phyloP scores from a whole-genome alignment of 2,329 filamentous ascomycete genomes.

The Penicillium frequentans region DNA sequence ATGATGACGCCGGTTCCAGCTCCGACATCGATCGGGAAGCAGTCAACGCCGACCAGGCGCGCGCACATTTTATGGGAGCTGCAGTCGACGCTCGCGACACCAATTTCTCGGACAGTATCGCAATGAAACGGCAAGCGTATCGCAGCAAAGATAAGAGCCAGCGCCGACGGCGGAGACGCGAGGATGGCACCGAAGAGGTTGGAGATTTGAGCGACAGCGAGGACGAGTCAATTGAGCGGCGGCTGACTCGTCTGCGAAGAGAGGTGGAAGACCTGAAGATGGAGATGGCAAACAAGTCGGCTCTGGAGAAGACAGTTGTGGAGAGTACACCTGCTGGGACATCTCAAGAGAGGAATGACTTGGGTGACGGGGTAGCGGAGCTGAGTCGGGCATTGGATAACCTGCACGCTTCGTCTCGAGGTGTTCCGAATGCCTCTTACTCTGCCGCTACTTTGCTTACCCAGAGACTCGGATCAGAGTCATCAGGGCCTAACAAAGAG shows the following conservation, averaged over 20 bases:
- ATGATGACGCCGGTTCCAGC: constrained; percentile 54
- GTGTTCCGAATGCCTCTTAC: constrained; percentile 18
- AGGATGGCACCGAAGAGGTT: constrained; percentile 57
- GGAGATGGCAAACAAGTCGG: constrained; percentile 42
- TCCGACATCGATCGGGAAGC: constrained; percentile 73
- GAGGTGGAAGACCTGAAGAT: constrained; percentile 76
- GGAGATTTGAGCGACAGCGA: constrained; percentile 79
- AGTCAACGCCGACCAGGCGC: constrained; percentile 75
- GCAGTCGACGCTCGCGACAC: constrained; percentile 74
- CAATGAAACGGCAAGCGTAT: constrained; percentile 80
- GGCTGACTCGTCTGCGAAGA: constrained; percentile 76
- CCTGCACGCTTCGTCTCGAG: constrained; percentile 48
- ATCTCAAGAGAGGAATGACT: constrained; percentile 40
- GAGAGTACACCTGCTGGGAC: constrained; percentile 38
- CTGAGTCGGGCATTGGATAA: constrained; percentile 72
- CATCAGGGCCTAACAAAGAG: background rate
- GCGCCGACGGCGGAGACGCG: constrained; percentile 57
- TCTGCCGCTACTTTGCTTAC: constrained; percentile 38
- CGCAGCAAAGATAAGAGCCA: constrained; percentile 59
- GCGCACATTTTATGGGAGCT: constrained; percentile 73
- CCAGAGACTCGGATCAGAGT: constrained; percentile 31
- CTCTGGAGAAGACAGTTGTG: constrained; percentile 55
- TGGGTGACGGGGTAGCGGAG: constrained; percentile 62
- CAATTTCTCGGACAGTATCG: constrained; percentile 88
- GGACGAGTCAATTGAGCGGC: constrained; percentile 73